Base-by-base conservation (phyloP, 805 yeast genomes). In the Lachancea mirantina region DNA sequence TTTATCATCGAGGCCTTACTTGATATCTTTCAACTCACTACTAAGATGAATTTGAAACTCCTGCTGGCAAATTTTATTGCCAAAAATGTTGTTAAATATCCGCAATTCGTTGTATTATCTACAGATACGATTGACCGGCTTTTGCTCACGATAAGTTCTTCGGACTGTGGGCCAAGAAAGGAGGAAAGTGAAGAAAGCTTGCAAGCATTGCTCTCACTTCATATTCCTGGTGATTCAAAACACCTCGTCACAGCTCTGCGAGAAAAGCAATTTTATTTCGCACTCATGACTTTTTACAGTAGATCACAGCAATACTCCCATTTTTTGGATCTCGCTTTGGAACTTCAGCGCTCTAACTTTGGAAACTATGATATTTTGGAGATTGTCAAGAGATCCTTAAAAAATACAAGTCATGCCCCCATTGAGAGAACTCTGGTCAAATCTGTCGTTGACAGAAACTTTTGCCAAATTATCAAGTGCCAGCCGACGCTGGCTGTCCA, bases 31-130 rank as follows among this genome's bases (percentile, higher is more conserved):
- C 64, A 65, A 3, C 62, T 57, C 4, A 21, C 21, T 16, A 11
- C 8, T 8, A 38, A 45, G 9, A 55, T 64, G 26, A 49, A 57
- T 5, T 36, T 43, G 1, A 37, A 37, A 5, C 64, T 61, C 22
- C 41, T 56, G 24, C 53, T 84, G 30, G 68, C 84, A 2, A 71
- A 84, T 3, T 92, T 89, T 49, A 56, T 89, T 20, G 83, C 89
- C 0, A 59, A 89, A 37, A 88, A 83, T 49, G 75, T 78, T 40
- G 80, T 96, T 2, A 92, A 89, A 50, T 89, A 82, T 53, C 66
- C 74, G 8, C 98, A 89, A 55, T 88, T 84, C 41, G 67, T 89
- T 8, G 66, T 84, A 26, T 54, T 92, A 1, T 71, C 87, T 1
- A 92, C 78, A 35, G 62, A 74, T 1, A 58, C 65, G 2, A 50